These are phyloP conservation scores for Colletotrichum sp. DNA, from an alignment of 2,329 filamentous ascomycete species.

Conservation along the genomic window DNA sequence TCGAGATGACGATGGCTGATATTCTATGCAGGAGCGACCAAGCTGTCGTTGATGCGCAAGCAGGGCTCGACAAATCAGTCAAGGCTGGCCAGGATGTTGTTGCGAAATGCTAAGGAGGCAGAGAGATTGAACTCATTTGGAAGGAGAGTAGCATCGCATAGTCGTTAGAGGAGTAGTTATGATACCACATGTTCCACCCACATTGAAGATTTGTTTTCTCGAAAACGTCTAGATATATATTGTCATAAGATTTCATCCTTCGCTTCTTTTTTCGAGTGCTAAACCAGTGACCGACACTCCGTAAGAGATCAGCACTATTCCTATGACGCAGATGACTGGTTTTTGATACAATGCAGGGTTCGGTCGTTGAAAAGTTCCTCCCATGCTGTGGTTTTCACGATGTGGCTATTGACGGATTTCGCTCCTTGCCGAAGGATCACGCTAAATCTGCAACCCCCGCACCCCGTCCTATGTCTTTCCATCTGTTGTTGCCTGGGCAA, in stretches of 20 bases:
- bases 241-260: neutral
- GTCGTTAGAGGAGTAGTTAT: neutral
- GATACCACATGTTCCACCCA: neutral
- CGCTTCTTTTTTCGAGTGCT: neutral
- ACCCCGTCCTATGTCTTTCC: neutral
- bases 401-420: neutral
- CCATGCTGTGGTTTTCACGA: neutral
- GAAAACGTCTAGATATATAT: neutral
- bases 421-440: neutral
- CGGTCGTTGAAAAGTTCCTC: neutral
- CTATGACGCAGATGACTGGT: neutral
- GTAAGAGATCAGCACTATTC: accelerated
- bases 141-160: neutral
- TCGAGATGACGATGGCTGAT: neutral
- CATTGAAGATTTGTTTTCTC: neutral
- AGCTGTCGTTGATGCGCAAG: neutral
- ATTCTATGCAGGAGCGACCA: neutral
- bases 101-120: neutral
- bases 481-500: neutral
- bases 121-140: neutral
- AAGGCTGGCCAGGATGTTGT: neutral
- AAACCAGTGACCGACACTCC: neutral
- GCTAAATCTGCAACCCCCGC: neutral
- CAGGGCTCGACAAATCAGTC: neutral
- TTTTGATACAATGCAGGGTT: neutral